Conservation (phyloP, 495 filamentous ascomycete genomes). For the Tuber melanosporum region DNA sequence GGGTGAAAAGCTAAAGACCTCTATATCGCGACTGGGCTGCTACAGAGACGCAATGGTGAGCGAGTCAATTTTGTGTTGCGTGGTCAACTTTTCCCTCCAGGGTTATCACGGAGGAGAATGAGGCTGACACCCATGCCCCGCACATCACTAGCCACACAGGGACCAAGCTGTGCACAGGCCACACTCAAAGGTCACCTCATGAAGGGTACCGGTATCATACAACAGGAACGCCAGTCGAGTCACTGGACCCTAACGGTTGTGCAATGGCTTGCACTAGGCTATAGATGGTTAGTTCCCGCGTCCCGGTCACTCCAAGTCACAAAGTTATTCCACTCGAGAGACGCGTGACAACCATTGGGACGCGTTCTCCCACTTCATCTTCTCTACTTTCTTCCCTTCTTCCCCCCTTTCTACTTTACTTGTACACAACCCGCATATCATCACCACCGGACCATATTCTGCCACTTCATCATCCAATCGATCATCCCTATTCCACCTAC, state of each 20-base stretch:
- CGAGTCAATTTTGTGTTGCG: background rate
- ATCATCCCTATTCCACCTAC: conserved; percentile 26
- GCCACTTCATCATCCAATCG: conserved; percentile 31
- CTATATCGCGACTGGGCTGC: background rate
- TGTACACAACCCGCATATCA: conserved; percentile 10
- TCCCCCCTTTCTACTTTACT: background rate
- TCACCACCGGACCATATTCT: conserved; percentile 27
- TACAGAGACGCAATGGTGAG: background rate
- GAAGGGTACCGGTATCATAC: too few species aligned
- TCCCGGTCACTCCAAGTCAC: background rate
- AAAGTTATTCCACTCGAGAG: too few species aligned
- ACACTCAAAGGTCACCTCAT: background rate
- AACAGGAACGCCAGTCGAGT: background rate
- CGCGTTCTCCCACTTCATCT: conserved; percentile 4
- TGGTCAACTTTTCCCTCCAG: background rate
- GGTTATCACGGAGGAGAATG: background rate
- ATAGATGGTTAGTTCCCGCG: background rate
- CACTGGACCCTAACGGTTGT: background rate
- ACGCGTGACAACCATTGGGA: background rate
- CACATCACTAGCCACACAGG: background rate
- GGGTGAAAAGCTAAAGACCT: background rate
- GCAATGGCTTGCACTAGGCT: background rate
- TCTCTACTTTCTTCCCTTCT: conserved; percentile 14
- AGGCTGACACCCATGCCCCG: background rate
- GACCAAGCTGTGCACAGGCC: background rate